A percentile compares a stretch with the other conserved stretches of the same genome.
These are phyloP conservation scores for Populus trichocarpa DNA, from an alignment of 441 rosid species.

Conservation along the genomic window DNA sequence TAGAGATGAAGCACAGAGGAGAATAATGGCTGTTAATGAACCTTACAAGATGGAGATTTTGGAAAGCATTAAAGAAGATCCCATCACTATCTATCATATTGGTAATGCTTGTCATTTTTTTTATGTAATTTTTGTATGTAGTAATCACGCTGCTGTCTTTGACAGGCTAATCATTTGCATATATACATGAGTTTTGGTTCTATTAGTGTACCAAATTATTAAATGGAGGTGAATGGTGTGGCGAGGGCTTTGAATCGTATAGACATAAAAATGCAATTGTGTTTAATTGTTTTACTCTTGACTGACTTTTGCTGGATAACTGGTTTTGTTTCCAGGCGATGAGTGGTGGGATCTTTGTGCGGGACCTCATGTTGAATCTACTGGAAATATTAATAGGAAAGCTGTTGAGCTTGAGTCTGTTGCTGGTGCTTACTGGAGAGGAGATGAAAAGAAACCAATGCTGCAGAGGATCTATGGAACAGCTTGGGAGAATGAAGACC, in stretches of 20 bases:
- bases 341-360: conserved; percentile 99
- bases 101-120: conserved; percentile 35
- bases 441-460: conserved; percentile 86
- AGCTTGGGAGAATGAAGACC: conserved; percentile 92
- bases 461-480: conserved; percentile 95
- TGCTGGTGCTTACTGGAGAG: conserved; percentile 99
- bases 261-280: background rate
- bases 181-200: background rate
- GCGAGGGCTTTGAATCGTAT: background rate
- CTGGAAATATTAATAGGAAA: conserved; percentile 70
- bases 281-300: background rate
- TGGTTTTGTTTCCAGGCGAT: conserved; percentile 44
- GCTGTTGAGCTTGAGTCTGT: conserved; percentile 93
- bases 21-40: conserved; percentile 75
- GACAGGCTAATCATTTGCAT: background rate
- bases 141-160: background rate
- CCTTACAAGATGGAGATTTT: conserved; percentile 94
- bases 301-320: background rate
- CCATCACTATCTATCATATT: conserved; percentile 84
- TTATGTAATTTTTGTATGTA: background rate
- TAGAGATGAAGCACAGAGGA: conserved; percentile 71
- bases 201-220: background rate
- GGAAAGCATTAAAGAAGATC: conserved; percentile 76
- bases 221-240: background rate
- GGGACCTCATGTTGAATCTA: conserved; percentile 90